Percentiles rank a stretch among this genome's conserved stretches.
Evolutionary conservation across 768 basidiomycete species (phyloP).

Genomic region (Lepiota venenata): DNA sequence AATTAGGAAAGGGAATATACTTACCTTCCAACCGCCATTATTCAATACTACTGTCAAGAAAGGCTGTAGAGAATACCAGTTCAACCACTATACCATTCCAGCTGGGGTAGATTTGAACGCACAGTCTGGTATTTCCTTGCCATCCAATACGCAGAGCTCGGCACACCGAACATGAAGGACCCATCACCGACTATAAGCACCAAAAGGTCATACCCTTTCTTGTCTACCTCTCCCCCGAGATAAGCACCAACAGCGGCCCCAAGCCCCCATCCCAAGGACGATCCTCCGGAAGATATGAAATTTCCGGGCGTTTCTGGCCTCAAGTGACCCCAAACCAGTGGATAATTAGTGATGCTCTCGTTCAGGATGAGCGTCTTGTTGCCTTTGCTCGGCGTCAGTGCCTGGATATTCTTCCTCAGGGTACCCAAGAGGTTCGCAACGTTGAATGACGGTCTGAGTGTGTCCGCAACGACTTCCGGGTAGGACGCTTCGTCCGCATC

Average conservation of each 20-base stretch:
- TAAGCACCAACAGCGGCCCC: slow-evolving; percentile 61
- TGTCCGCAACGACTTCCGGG: not conserved
- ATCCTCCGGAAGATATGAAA: slow-evolving; percentile 56
- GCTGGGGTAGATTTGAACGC: slow-evolving; percentile 10
- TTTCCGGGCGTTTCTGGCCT: slow-evolving; percentile 46
- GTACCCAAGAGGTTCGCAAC: slow-evolving; percentile 47
- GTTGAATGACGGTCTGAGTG: slow-evolving; percentile 22
- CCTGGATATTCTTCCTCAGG: slow-evolving; percentile 40
- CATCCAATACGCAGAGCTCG: slow-evolving; percentile 70
- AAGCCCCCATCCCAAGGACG: slow-evolving; percentile 66
- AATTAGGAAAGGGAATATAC: slow-evolving; percentile 9
- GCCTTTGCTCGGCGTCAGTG: slow-evolving; percentile 35
- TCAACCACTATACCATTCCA: not conserved
- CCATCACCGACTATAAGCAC: slow-evolving; percentile 68
- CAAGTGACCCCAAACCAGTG: slow-evolving; percentile 55
- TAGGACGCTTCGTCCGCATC: not conserved
- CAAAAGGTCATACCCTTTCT: slow-evolving; percentile 45
- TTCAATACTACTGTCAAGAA: slow-evolving; percentile 70
- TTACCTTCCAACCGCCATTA: slow-evolving; percentile 66
- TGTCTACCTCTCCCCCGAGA: slow-evolving; percentile 35
- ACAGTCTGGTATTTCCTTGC: slow-evolving; percentile 67
- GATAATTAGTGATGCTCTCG: slow-evolving; percentile 60
- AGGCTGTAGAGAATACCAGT: slow-evolving; percentile 36
- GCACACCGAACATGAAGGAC: slow-evolving; percentile 63
- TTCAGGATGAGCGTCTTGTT: slow-evolving; percentile 48